Evolutionary conservation across 164 flowering plant genomes (phyloP).

Genomic region (Litsea cubeba): DNA sequence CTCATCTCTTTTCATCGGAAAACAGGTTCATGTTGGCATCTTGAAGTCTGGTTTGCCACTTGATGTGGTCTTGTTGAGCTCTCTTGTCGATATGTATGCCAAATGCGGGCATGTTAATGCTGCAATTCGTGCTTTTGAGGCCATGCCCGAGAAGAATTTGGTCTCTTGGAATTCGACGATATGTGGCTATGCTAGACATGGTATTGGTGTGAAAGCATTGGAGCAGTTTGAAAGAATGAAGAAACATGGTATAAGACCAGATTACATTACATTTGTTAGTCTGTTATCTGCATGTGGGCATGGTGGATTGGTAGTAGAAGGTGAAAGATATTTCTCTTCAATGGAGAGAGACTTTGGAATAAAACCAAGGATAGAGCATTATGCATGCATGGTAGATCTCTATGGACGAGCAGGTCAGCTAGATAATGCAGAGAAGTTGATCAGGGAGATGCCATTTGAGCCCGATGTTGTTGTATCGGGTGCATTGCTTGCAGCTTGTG

Average conservation of each 20-base stretch:
- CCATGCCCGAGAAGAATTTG: conserved; percentile 31
- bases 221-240: conserved; percentile 44
- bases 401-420: conserved; percentile 54
- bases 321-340: conserved; percentile 31
- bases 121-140: conserved; percentile 34
- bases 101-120: conserved; percentile 50
- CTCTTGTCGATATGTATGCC: conserved; percentile 52
- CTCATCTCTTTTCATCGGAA: conserved; percentile 41
- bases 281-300: conserved; percentile 55
- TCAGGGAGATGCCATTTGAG: conserved; percentile 44
- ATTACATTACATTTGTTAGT: conserved; percentile 43
- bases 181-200: conserved; percentile 59
- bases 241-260: conserved; percentile 28
- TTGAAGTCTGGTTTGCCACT: conserved; percentile 29
- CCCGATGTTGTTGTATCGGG: conserved; percentile 65
- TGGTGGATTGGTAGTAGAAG: conserved; percentile 49
- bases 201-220: conserved; percentile 40
- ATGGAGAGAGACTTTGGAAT: conserved; percentile 41
- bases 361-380: conserved; percentile 41
- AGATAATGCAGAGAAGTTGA: conserved; percentile 43
- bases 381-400: conserved; percentile 63
- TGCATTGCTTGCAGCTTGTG: conserved; percentile 59
- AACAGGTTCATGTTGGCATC: conserved; percentile 39
- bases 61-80: conserved; percentile 37
- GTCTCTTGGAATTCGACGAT: conserved; percentile 56